Evolutionary conservation across 2,329 filamentous ascomycete genomes (phyloP).

Genomic region (Colletotrichum nymphaeae): DNA sequence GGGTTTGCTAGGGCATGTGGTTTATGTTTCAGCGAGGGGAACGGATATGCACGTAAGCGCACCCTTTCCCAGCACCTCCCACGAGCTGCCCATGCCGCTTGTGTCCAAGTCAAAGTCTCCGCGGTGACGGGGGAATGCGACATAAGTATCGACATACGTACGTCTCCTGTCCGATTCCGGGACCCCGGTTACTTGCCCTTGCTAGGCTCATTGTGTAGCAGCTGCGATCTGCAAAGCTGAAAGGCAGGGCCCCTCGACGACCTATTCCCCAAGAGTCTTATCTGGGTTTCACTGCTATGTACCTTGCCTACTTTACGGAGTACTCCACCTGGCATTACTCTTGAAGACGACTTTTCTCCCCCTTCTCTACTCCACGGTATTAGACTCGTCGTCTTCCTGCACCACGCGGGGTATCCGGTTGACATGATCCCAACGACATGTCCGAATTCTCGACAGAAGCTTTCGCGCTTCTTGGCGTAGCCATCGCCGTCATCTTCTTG

Average conservation of each 20-base stretch:
- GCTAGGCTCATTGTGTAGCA: background rate
- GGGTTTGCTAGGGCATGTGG: background rate
- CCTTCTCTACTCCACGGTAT: background rate
- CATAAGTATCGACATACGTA: background rate
- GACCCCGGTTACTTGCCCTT: constrained; percentile 4
- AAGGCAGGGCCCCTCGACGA: background rate
- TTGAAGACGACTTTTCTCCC: background rate
- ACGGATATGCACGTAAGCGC: background rate
- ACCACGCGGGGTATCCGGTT: background rate
- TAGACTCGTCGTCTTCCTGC: background rate
- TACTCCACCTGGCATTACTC: background rate
- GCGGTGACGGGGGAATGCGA: background rate
- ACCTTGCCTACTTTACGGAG: background rate
- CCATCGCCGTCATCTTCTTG: constrained; percentile 60
- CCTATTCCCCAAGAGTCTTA: background rate
- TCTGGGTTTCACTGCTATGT: constrained; percentile 10
- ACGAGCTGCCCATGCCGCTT: background rate
- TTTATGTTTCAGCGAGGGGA: background rate
- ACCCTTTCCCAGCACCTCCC: background rate
- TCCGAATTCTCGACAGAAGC: constrained; percentile 45
- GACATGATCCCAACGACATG: constrained; percentile 23
- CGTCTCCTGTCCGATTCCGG: background rate
- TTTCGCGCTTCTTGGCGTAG: constrained; percentile 60
- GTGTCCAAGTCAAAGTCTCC: background rate
- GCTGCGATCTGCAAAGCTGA: constrained; percentile 15